Evolutionary conservation across 352 stramenopile species (phyloP).

Genomic region (Pythium pyrilobum): DNA sequence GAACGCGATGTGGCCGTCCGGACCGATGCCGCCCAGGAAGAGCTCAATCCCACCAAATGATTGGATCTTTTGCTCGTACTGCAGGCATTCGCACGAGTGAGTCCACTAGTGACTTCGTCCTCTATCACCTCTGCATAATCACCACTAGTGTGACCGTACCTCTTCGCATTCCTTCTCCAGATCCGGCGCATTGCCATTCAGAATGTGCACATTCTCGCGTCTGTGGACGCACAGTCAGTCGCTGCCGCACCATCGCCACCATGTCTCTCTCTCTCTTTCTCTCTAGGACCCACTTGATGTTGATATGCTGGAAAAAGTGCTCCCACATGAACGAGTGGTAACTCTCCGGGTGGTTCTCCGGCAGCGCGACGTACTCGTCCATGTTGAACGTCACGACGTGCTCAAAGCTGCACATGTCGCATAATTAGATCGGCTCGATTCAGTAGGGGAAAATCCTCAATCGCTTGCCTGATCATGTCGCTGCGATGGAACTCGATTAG

Average conservation of each 20-base stretch:
- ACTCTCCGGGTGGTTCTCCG: slow-evolving; percentile 76
- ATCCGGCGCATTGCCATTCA: slow-evolving; percentile 80
- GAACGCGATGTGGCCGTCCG: slow-evolving; percentile 92
- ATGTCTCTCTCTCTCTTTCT: background rate
- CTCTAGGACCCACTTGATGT: slow-evolving; percentile 59
- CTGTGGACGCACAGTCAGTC: slow-evolving; percentile 12
- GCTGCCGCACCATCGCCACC: background rate
- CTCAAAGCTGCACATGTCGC: slow-evolving; percentile 47
- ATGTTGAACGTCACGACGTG: slow-evolving; percentile 91
- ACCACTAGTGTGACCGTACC: slow-evolving; percentile 20
- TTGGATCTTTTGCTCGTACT: slow-evolving; percentile 85
- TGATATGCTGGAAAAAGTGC: slow-evolving; percentile 86
- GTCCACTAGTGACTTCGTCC: no score
- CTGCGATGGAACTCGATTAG: slow-evolving; percentile 66
- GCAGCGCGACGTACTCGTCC: slow-evolving; percentile 85
- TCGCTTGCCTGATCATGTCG: slow-evolving; percentile 28
- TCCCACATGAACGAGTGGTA: slow-evolving; percentile 91
- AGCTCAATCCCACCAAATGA: slow-evolving; percentile 84
- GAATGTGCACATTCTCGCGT: slow-evolving; percentile 84
- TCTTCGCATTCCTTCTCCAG: slow-evolving; percentile 69
- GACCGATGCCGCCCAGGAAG: slow-evolving; percentile 89
- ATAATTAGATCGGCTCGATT: background rate
- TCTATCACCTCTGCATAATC: no score
- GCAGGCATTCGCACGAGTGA: background rate
- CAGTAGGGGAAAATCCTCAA: background rate